Conservation (phyloP, 192 early-diverging fungal genomes). For the Gonapodya sp. region DNA sequence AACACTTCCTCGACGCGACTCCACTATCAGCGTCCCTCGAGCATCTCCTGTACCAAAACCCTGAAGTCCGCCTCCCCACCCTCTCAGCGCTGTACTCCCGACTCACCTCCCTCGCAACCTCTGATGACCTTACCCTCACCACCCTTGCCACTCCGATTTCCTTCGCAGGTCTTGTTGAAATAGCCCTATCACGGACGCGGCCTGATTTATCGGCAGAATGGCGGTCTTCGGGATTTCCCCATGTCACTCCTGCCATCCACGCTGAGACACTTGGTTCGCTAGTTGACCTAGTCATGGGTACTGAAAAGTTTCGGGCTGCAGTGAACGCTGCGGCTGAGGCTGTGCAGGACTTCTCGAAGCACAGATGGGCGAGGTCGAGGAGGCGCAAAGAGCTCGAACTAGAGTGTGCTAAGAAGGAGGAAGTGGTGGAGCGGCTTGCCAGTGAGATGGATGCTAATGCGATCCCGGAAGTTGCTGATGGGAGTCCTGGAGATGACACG, state of each 20-base stretch:
- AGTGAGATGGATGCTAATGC: not conserved
- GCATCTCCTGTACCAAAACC: not conserved
- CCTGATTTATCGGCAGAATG: not conserved
- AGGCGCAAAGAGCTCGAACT: not conserved
- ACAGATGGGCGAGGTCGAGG: not conserved
- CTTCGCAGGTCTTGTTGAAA: not conserved
- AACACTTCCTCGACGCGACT: not conserved
- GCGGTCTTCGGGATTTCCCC: not conserved
- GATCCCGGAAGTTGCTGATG: not conserved
- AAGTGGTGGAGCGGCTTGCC: not conserved
- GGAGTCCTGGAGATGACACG: not conserved
- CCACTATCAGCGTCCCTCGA: not conserved
- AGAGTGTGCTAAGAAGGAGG: not conserved
- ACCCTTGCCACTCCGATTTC: not conserved
- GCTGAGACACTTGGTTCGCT: not conserved
- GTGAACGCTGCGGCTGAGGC: not conserved
- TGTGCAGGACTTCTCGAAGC: not conserved
- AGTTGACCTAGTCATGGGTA: not conserved
- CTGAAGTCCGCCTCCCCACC: not conserved
- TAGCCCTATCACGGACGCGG: not conserved
- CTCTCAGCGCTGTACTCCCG: not conserved
- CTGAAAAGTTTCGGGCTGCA: not conserved
- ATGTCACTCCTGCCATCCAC: not conserved
- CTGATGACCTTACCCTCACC: not conserved
- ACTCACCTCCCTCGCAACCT: not conserved